Percentiles rank a stretch among this genome's conserved stretches.
phyloP scores from a whole-genome alignment of 495 filamentous ascomycete genomes.

The Lindgomyces ingoldianus region DNA sequence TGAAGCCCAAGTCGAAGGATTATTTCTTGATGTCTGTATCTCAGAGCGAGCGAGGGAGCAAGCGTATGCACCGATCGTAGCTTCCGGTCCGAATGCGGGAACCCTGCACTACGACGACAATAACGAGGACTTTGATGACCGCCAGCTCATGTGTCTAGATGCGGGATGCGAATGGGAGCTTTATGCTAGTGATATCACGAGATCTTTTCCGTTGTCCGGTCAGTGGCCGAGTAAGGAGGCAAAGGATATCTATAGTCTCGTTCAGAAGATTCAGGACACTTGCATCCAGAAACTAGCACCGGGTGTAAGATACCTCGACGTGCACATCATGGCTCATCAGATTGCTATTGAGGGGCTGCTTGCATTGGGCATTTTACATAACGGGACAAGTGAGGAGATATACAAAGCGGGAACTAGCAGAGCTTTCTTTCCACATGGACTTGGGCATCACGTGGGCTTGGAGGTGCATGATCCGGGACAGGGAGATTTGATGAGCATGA shows the following conservation, averaged over 20 bases:
- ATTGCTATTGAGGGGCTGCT: slow-evolving; percentile 72
- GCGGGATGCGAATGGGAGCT: slow-evolving; percentile 82
- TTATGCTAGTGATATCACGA: slow-evolving; percentile 89
- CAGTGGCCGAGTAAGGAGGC: slow-evolving; percentile 64
- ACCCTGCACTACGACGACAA: slow-evolving; percentile 86
- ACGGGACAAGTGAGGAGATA: slow-evolving; percentile 64
- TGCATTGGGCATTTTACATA: slow-evolving; percentile 64
- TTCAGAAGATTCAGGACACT: slow-evolving; percentile 78
- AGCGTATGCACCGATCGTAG: slow-evolving; percentile 85
- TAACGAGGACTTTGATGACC: slow-evolving; percentile 63
- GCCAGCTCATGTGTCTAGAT: slow-evolving; percentile 77
- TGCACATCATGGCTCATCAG: slow-evolving; percentile 70
- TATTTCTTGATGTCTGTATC: slow-evolving; percentile 70
- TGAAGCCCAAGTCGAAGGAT: slow-evolving; percentile 79
- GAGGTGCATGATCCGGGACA: slow-evolving; percentile 79
- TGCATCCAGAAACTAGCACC: slow-evolving; percentile 68
- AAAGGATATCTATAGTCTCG: slow-evolving; percentile 69
- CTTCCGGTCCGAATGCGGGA: slow-evolving; percentile 72
- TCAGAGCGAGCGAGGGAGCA: slow-evolving; percentile 71
- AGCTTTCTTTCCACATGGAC: slow-evolving; percentile 89
- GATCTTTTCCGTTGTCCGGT: slow-evolving; percentile 75
- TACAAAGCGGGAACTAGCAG: slow-evolving; percentile 64
- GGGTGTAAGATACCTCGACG: slow-evolving; percentile 64
- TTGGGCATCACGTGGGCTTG: slow-evolving; percentile 85
- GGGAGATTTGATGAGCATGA: slow-evolving; percentile 40